phyloP scores from a whole-genome alignment of 768 basidiomycete species.

The Coprinopsis sp. region DNA sequence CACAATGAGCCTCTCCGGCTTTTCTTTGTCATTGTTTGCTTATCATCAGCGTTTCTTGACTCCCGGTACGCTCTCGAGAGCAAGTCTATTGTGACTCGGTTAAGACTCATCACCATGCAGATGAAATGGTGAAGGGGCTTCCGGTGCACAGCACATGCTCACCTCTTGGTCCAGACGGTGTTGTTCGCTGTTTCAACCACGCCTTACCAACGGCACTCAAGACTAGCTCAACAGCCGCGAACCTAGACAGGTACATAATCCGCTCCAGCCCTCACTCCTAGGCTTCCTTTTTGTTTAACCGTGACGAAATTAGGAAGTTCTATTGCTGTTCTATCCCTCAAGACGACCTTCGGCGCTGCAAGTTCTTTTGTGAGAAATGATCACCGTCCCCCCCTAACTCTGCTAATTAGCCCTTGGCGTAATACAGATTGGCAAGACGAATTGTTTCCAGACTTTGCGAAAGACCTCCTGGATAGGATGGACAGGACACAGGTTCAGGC shows the following conservation, averaged over 20 bases:
- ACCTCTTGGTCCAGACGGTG: conserved; percentile 23
- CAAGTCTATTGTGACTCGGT: not conserved
- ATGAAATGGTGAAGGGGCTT: not conserved
- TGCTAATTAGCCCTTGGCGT: not conserved
- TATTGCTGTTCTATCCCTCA: conserved; percentile 30
- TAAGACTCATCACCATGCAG: conserved; percentile 11
- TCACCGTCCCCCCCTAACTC: not conserved
- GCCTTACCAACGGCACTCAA: conserved; percentile 2
- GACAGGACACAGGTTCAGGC: not conserved
- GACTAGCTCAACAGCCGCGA: conserved; percentile 25
- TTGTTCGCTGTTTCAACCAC: conserved; percentile 28
- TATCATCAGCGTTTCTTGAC: too few species aligned
- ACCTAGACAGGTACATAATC: conserved; percentile 33
- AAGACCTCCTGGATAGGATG: not conserved
- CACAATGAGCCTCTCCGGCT: too few species aligned
- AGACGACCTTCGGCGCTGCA: conserved; percentile 19
- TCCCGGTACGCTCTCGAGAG: too few species aligned
- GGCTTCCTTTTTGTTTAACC: not conserved
- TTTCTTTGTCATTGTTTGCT: too few species aligned
- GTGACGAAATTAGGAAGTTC: conserved; percentile 22
- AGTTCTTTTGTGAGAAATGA: conserved; percentile 32
- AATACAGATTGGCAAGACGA: conserved; percentile 5
- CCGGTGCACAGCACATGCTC: conserved; percentile 14
- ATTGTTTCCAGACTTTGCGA: not conserved
- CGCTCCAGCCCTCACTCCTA: too few species aligned